Base-by-base conservation (phyloP, 176 grass and related monocot genomes). In the Pontederia paniculata region DNA sequence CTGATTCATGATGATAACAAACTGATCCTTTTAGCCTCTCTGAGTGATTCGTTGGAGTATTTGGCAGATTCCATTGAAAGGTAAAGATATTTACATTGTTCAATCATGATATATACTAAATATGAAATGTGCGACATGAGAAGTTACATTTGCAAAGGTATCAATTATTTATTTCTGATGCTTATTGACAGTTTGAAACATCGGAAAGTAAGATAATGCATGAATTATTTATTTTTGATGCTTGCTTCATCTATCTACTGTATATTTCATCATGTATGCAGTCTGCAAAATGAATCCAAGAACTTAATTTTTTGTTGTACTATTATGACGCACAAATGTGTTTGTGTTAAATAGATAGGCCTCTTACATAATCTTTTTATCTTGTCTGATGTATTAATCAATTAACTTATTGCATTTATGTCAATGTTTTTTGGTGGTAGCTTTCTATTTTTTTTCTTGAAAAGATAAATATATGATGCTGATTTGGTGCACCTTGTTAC, bases 1-100 rank as follows among this genome's bases (percentile, higher is more conserved):
- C 81, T 97, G 79, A 97, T 97, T 50, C 91, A 84, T 76, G 91
- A 97, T 55, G 91, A 97, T 67, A 82, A 90, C 68, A 97, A 97
- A 66, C 70, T 97, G 52, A 84, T 97, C 70, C 68, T 97, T 47
- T 63, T 97, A 65, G 86, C 91, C 71, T 97, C 86, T 79, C 86
- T 97, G 51, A 97, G 86, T 25, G 86, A 97, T 77, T 97, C 91
- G 6, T 79, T 97, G 77, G 91, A 97, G 65, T 97, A 87, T 81
- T 69, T 97, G 48, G 91, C 91, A 49, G 91, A 97, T 84, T 97
- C 91, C 52, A 81, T 97, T 72, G 91, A 81, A 87, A 83, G 82
- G 91, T 94, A 81, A 15, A 60, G 18, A 37, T 44, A 37, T 62
- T 68, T n/a, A 43, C 52, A 44, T 71, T 69, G 47, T 66, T 73